phyloP scores from a whole-genome alignment of 495 filamentous ascomycete species.

The Talaromyces proteolyticus region DNA sequence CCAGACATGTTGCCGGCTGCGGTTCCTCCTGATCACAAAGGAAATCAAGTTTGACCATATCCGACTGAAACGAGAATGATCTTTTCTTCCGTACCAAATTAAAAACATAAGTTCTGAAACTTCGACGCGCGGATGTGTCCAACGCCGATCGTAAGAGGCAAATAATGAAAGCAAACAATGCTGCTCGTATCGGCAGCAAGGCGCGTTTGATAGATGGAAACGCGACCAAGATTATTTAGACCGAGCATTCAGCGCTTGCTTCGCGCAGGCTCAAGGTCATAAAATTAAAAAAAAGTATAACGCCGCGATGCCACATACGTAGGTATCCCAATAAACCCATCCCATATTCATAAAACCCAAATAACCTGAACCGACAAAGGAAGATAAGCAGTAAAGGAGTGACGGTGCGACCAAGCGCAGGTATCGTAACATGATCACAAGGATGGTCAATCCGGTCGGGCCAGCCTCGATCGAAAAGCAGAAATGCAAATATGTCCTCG shows the following conservation, averaged over 20 bases:
- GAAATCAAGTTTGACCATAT: not conserved
- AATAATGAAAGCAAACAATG: not conserved
- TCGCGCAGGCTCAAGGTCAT: constrained; percentile 9
- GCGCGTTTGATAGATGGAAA: too few relatives aligned
- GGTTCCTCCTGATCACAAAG: too few relatives aligned
- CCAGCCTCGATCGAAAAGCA: constrained; percentile 13
- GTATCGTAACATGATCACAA: constrained; percentile 10
- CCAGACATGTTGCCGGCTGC: too few relatives aligned
- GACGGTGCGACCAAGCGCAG: not conserved
- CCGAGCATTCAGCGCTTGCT: constrained; percentile 10
- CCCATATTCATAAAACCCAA: constrained; percentile 2
- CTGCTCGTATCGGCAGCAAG: too few relatives aligned
- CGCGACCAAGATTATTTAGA: not conserved
- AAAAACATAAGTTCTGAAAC: not conserved
- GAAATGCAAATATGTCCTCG: not conserved
- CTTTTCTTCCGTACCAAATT: not conserved
- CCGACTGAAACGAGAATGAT: not conserved
- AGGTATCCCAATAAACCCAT: constrained; percentile 1
- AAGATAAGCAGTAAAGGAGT: not conserved
- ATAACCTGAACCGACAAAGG: not conserved
- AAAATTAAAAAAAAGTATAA: not conserved
- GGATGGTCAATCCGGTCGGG: constrained; percentile 8
- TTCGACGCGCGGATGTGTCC: not conserved
- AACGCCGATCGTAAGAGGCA: not conserved
- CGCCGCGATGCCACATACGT: constrained; percentile 3